Percentiles rank a stretch among this genome's conserved stretches.
Evolutionary conservation across 108 stramenopile genomes (phyloP).

Genomic region (Cyclotella distinguenda): DNA sequence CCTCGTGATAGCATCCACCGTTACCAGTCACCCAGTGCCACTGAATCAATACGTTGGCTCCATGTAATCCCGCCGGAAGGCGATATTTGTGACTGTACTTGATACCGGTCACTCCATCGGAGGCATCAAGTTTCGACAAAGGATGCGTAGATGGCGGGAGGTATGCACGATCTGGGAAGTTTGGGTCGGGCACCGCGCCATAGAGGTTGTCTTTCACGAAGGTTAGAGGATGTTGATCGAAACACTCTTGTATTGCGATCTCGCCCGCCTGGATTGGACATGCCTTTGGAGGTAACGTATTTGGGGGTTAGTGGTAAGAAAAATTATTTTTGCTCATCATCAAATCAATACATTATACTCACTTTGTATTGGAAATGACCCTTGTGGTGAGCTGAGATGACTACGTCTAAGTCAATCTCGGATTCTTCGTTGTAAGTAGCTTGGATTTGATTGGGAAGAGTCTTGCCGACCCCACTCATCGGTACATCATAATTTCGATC

Average conservation of each 20-base stretch:
- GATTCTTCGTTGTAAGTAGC: slow-evolving; percentile 38
- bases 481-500: slow-evolving; percentile 46
- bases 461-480: slow-evolving; percentile 22
- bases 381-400: slow-evolving; percentile 55
- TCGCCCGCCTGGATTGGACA: slow-evolving; percentile 48
- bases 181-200: slow-evolving; percentile 31
- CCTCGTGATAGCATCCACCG: slow-evolving; percentile 32
- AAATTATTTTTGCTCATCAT: too few relatives aligned
- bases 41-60: slow-evolving; percentile 41
- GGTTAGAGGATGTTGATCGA: slow-evolving; percentile 19
- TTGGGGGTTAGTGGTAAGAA: too few relatives aligned
- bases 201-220: slow-evolving; percentile 40
- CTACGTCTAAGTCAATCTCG: slow-evolving; percentile 35
- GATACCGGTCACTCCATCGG: slow-evolving; percentile 5
- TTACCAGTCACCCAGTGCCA: slow-evolving; percentile 49
- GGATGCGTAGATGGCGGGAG: slow-evolving; percentile 13
- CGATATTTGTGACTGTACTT: slow-evolving; percentile 27
- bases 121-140: slow-evolving; percentile 1
- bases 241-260: slow-evolving; percentile 40
- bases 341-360: slow-evolving; percentile 26
- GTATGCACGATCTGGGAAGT: slow-evolving; percentile 43
- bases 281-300: too few relatives aligned
- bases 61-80: slow-evolving; percentile 23
- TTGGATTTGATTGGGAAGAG: slow-evolving; percentile 42
- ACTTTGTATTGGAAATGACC: slow-evolving; percentile 25